These are phyloP conservation scores for Rhodotorula graminis DNA, from an alignment of 768 basidiomycete species.

Conservation along the genomic window DNA sequence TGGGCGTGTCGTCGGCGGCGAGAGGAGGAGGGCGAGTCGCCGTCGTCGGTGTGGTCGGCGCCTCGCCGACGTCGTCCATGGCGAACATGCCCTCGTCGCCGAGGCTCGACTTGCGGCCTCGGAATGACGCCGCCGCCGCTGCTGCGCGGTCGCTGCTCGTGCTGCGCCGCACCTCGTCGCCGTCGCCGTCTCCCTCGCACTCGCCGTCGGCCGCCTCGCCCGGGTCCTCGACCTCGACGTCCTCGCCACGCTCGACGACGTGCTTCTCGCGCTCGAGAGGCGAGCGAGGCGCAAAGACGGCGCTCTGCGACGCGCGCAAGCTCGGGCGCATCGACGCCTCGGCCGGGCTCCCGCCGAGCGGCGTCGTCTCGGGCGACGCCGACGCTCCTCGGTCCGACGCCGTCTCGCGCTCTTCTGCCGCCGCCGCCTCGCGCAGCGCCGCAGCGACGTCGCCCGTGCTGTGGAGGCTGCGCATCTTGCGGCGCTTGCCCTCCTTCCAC, in stretches of 20 bases:
- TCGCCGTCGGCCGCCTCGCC: background rate
- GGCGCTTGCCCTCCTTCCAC: slow-evolving; percentile 36
- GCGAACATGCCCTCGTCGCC: slow-evolving; percentile 32
- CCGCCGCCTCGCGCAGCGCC: background rate
- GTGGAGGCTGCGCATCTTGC: slow-evolving; percentile 14
- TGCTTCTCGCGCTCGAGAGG: background rate
- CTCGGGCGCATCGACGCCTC: background rate
- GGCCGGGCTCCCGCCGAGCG: background rate
- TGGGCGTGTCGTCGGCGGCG: background rate
- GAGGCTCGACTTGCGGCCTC: background rate
- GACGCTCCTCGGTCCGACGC: slow-evolving; percentile 5
- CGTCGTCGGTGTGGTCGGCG: background rate
- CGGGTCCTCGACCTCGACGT: background rate
- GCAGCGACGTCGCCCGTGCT: slow-evolving; percentile 5
- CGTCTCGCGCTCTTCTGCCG: background rate
- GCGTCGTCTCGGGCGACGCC: background rate
- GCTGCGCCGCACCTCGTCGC: background rate
- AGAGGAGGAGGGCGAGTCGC: too few species aligned
- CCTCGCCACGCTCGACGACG: background rate
- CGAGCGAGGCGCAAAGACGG: background rate
- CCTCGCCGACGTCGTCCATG: slow-evolving; percentile 37
- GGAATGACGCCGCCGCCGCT: background rate
- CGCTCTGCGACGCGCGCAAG: slow-evolving; percentile 25
- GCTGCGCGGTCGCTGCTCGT: background rate
- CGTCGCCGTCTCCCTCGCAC: background rate